Base-by-base conservation (phyloP, 257 asterid species). In the Cordia subcordata region DNA sequence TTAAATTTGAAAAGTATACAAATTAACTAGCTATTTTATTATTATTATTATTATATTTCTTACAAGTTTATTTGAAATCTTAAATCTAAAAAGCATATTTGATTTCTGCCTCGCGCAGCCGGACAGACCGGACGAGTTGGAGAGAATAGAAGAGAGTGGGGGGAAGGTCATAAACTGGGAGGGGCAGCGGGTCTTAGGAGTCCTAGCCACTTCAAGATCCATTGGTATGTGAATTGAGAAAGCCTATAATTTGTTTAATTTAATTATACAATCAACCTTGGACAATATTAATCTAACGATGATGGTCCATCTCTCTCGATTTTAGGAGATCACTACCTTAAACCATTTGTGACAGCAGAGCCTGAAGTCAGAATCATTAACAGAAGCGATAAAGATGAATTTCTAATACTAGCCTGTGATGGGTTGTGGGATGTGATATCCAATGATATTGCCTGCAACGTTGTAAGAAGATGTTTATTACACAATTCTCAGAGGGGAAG, bases 131-230 rank as follows among this genome's bases (percentile, higher is more conserved):
- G 95, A 82, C 63, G 95, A 87, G 51, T 64, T 84, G 56, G 84
- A 79, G 72, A 80, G 96, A 64, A 84, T 87, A 21, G 94, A 87
- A 79, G 75, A n/a, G 0, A 60, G 55, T 10, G 94, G 96, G 16
- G 96, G 96, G 13, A 87, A 71, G 54, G 94, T 87, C 40, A 75
- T 85, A 22, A 72, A 87, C 18, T 85, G 94, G 96, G 73, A 87
- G 16, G 96, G 90, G 8, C 75, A 77, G 0, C 69, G 91, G 55
- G 88, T 87, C 1, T 68, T 77, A 1, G 94, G 96, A 12, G 96
- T 82, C 23, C 91, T 87, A 27, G 83, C 95, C 22, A 87, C 90
- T 18, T 84, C 95, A 35, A 75, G 95, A 76, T 81, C 95, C 8
- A 77, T 86, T 67, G 95, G 95, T 86, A 73, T 49, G 60, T 14